A percentile compares a stretch with the other conserved stretches of the same genome.
phyloP scores from a whole-genome alignment of 106 monocot genomes.

The Gastrodia elata region DNA sequence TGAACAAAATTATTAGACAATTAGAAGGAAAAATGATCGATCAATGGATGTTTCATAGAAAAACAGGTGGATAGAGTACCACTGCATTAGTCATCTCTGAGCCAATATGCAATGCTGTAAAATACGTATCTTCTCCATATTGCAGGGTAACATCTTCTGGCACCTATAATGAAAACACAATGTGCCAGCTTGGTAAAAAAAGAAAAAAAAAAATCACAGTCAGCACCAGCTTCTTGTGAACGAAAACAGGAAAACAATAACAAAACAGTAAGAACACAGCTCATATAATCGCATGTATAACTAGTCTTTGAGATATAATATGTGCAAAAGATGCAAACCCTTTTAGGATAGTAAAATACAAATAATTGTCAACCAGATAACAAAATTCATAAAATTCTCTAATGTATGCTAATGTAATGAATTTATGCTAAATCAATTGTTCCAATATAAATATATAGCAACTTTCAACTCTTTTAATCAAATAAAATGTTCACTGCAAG shows the following conservation, averaged over 20 bases:
- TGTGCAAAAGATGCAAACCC: not conserved
- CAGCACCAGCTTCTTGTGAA: not conserved
- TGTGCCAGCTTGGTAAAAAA: no score
- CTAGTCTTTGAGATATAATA: not conserved
- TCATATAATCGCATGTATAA: not conserved
- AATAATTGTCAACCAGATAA: not conserved
- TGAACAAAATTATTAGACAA: not conserved
- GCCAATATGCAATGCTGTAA: constrained; percentile 59
- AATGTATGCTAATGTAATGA: not conserved
- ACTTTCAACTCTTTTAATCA: not conserved
- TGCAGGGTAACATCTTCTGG: constrained; percentile 30
- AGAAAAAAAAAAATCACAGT: not conserved
- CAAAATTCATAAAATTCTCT: not conserved
- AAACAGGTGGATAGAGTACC: constrained; percentile 19
- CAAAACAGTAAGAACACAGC: not conserved
- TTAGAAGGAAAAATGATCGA: not conserved
- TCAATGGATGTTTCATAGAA: not conserved
- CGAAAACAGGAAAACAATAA: not conserved
- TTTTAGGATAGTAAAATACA: not conserved
- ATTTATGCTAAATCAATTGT: not conserved
- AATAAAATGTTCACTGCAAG: not conserved
- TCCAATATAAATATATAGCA: not conserved
- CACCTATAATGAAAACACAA: constrained; percentile 18
- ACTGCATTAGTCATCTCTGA: constrained; percentile 37
- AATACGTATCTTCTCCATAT: constrained; percentile 83